Evolutionary conservation across 345 rosid species (phyloP).

Genomic region (Camelina hispida): DNA sequence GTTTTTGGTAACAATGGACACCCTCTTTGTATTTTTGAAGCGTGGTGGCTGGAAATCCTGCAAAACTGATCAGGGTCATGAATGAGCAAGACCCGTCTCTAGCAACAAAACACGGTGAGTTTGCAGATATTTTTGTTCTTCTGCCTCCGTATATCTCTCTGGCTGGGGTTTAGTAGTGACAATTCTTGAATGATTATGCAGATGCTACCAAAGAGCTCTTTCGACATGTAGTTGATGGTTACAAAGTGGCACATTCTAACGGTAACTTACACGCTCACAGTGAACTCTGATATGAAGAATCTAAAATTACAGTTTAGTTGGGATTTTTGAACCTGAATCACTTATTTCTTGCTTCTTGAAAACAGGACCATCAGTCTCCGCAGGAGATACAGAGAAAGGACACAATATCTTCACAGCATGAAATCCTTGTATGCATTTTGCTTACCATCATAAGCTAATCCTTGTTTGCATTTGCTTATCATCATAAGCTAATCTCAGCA

Average conservation of each 20-base stretch:
- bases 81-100: slow-evolving; percentile 51
- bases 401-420: slow-evolving; percentile 31
- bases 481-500: slow-evolving; percentile 33
- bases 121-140: slow-evolving; percentile 12
- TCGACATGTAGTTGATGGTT: slow-evolving; percentile 44
- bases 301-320: neutral
- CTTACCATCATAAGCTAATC: neutral
- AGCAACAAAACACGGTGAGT: slow-evolving; percentile 41
- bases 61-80: slow-evolving; percentile 67
- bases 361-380: slow-evolving; percentile 33
- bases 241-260: slow-evolving; percentile 20
- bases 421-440: slow-evolving; percentile 15
- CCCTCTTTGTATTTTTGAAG: slow-evolving; percentile 44
- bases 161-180: neutral
- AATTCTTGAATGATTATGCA: slow-evolving; percentile 24
- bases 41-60: slow-evolving; percentile 88
- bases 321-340: neutral
- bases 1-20: slow-evolving; percentile 14
- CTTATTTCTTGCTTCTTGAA: neutral
- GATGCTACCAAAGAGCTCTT: slow-evolving; percentile 46
- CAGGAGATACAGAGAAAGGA: slow-evolving; percentile 32
- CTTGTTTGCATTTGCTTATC: neutral
- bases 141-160: too few relatives aligned
- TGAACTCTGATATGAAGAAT: neutral
- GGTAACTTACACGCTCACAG: slow-evolving; percentile 28